Conservation (phyloP, 768 basidiomycete species). For the Chlorophyllum brunneum region DNA sequence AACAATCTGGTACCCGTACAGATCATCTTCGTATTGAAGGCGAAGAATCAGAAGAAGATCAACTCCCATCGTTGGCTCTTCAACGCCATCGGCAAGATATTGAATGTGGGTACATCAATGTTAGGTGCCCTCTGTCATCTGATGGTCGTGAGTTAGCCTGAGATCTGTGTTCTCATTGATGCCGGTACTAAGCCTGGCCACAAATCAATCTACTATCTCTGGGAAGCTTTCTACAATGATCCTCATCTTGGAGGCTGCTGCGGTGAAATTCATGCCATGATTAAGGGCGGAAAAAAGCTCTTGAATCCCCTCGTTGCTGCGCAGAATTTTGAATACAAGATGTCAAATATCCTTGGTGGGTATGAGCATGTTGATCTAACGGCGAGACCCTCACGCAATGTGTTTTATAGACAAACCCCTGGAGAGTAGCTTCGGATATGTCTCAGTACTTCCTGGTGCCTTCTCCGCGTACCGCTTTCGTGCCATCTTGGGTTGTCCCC, state of each 20-base stretch:
- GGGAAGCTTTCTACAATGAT: conserved; percentile 89
- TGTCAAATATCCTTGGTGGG: conserved; percentile 97
- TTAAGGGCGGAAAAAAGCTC: conserved; percentile 87
- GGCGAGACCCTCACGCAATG: conserved; percentile 29
- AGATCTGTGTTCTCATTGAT: conserved; percentile 89
- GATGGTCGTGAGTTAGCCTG: conserved; percentile 50
- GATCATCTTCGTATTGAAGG: conserved; percentile 87
- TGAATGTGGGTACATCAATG: conserved; percentile 48
- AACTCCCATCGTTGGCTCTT: conserved; percentile 96
- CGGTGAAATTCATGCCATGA: conserved; percentile 97
- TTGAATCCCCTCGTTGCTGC: conserved; percentile 91
- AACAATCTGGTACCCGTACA: conserved; percentile 93
- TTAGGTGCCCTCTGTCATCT: neutral
- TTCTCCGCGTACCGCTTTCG: conserved; percentile 96
- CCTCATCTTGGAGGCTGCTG: conserved; percentile 80
- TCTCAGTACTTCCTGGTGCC: conserved; percentile 92
- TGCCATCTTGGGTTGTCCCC: conserved; percentile 85
- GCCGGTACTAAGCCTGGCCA: conserved; percentile 97
- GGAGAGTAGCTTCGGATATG: conserved; percentile 94
- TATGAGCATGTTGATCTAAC: conserved; percentile 66
- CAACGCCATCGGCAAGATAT: conserved; percentile 83
- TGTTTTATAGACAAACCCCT: conserved; percentile 72
- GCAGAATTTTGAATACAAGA: conserved; percentile 98
- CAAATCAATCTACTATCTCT: conserved; percentile 93
- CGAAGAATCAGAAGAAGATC: conserved; percentile 95